Evolutionary conservation across 2,329 filamentous ascomycete genomes (phyloP).

Genomic region (Venturia aucupariae): DNA sequence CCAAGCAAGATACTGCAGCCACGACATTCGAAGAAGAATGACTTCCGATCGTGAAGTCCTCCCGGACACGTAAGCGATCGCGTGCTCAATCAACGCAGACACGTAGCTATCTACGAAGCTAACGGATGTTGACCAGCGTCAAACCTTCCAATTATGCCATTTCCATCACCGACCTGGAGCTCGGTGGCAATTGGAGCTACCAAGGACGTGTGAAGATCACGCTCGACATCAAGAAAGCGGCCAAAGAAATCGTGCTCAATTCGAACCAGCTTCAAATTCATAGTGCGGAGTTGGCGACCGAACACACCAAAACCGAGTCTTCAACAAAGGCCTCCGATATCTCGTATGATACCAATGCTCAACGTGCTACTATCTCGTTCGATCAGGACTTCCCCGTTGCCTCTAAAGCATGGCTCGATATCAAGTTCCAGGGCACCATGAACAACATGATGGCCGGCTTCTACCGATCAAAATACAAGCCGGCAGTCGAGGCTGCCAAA

Average conservation of each 20-base stretch:
- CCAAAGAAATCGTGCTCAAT: constrained; percentile 75
- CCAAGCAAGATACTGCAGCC: constrained; percentile 12
- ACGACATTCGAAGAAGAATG: constrained; percentile 12
- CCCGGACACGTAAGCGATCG: constrained; percentile 28
- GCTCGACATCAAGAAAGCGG: constrained; percentile 59
- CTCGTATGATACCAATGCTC: constrained; percentile 71
- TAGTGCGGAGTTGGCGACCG: constrained; percentile 52
- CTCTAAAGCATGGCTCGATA: constrained; percentile 55
- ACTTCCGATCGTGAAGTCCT: constrained; percentile 15
- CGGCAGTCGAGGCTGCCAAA: constrained; percentile 57
- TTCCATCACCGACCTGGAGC: constrained; percentile 69
- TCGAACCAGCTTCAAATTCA: constrained; percentile 73
- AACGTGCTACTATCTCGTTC: constrained; percentile 75
- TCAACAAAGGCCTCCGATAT: constrained; percentile 56
- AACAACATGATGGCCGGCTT: constrained; percentile 87
- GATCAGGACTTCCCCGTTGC: constrained; percentile 58
- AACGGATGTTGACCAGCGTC: constrained; percentile 39
- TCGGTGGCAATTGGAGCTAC: constrained; percentile 66
- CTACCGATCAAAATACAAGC: constrained; percentile 91
- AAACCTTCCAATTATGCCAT: constrained; percentile 82
- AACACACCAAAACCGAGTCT: constrained; percentile 48
- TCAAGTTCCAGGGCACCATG: constrained; percentile 71
- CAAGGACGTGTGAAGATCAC: constrained; percentile 78
- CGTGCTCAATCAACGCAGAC: neutral
- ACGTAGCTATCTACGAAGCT: neutral